These are phyloP conservation scores for Cordia subcordata DNA, from an alignment of 257 asterid species.

Conservation along the genomic window DNA sequence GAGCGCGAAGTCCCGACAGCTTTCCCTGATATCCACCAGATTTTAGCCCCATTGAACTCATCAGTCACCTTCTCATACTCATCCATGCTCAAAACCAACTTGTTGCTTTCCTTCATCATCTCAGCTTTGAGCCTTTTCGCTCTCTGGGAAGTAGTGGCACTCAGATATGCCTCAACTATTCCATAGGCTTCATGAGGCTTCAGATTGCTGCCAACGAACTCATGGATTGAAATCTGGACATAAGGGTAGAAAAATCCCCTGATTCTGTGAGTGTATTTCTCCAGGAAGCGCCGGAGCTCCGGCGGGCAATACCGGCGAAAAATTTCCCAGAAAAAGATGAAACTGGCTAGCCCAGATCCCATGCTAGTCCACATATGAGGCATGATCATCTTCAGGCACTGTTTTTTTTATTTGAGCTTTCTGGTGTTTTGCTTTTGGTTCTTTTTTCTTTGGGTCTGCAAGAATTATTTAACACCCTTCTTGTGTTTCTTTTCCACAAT, in stretches of 20 bases:
- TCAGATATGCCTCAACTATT: conserved; percentile 43
- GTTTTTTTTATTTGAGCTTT: conserved; percentile 1
- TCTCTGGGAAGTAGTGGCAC: conserved; percentile 21
- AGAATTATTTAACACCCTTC: no score
- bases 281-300: conserved; percentile 22
- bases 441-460: no score
- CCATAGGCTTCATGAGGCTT: conserved; percentile 41
- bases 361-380: conserved; percentile 28
- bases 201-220: conserved; percentile 34
- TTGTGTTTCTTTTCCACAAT: no score
- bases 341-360: conserved; percentile 28
- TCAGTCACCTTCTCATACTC: conserved; percentile 33
- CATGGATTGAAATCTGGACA: conserved; percentile 38
- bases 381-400: not conserved
- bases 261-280: conserved; percentile 12
- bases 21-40: conserved; percentile 36
- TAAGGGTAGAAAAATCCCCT: conserved; percentile 34
- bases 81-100: conserved; percentile 47
- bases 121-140: conserved; percentile 49
- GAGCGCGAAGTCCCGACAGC: conserved; percentile 1
- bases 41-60: conserved; percentile 29
- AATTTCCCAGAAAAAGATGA: conserved; percentile 41
- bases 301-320: conserved; percentile 37
- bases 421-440: not conserved
- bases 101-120: conserved; percentile 22